phyloP scores from a whole-genome alignment of 2,329 filamentous ascomycete genomes.

The Fusarium multiceps region DNA sequence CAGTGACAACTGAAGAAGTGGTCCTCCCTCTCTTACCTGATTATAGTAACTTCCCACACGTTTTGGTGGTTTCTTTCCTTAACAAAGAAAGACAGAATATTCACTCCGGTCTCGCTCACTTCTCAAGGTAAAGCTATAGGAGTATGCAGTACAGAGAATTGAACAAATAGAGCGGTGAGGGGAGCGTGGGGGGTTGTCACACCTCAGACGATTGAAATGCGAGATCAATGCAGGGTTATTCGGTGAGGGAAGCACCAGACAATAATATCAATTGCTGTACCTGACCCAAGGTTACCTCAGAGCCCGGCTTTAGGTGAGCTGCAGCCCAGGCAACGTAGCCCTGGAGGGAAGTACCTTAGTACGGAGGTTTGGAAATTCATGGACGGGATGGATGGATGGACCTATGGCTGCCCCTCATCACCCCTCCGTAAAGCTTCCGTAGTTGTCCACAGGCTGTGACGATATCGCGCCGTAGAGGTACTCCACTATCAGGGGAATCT shows the following conservation, averaged over 20 bases:
- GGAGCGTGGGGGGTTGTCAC: slow-evolving; percentile 15
- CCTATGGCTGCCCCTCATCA: slow-evolving; percentile 8
- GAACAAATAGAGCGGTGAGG: slow-evolving; percentile 31
- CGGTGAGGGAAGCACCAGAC: slow-evolving; percentile 14
- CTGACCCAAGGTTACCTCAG: slow-evolving; percentile 11
- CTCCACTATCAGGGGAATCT: slow-evolving; percentile 17
- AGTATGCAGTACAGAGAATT: neutral
- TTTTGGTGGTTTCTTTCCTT: neutral
- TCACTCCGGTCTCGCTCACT: slow-evolving; percentile 27
- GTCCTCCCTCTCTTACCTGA: slow-evolving; percentile 9
- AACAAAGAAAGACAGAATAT: neutral
- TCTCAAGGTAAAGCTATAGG: neutral
- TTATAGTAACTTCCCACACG: neutral
- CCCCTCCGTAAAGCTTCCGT: slow-evolving; percentile 14
- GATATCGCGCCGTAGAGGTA: slow-evolving; percentile 29
- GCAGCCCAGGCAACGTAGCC: slow-evolving; percentile 3
- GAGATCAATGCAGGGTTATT: slow-evolving; percentile 33
- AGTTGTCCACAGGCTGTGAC: slow-evolving; percentile 25
- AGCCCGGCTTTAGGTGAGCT: neutral
- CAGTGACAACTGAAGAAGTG: slow-evolving; percentile 29
- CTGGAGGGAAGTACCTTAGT: slow-evolving; percentile 15
- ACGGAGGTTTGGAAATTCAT: slow-evolving; percentile 9
- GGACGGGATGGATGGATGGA: neutral
- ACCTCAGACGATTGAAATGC: slow-evolving; percentile 22
- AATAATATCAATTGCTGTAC: neutral